Conservation (phyloP, 2,329 filamentous ascomycete species). For the Plenodomus biglobosus region DNA sequence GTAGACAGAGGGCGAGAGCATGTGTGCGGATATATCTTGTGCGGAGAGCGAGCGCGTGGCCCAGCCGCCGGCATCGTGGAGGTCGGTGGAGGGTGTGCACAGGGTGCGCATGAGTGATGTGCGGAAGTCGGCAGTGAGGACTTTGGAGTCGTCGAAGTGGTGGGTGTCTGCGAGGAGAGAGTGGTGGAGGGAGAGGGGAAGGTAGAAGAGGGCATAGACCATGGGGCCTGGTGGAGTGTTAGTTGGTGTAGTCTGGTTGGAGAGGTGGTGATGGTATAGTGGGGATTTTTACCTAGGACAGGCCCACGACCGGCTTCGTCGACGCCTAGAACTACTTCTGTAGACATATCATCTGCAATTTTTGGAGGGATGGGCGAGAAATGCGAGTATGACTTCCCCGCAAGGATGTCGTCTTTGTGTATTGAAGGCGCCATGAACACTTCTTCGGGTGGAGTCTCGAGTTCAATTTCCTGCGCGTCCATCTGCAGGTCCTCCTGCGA, state of each 20-base stretch:
- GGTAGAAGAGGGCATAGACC: slow-evolving; percentile 72
- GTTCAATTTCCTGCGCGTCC: slow-evolving; percentile 40
- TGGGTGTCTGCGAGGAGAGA: slow-evolving; percentile 75
- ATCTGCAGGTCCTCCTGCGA: slow-evolving; percentile 34
- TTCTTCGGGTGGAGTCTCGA: slow-evolving; percentile 39
- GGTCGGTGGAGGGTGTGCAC: slow-evolving; percentile 64
- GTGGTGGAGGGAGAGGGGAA: slow-evolving; percentile 65
- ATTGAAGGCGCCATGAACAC: slow-evolving; percentile 55
- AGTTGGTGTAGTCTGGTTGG: not conserved
- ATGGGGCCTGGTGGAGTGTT: slow-evolving; percentile 57
- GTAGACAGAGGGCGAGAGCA: slow-evolving; percentile 70
- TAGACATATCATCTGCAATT: slow-evolving; percentile 48
- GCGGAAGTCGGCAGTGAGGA: slow-evolving; percentile 78
- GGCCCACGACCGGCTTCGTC: slow-evolving; percentile 94
- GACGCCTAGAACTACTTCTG: slow-evolving; percentile 78
- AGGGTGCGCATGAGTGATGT: slow-evolving; percentile 70
- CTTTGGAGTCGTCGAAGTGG: slow-evolving; percentile 95
- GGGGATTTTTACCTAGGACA: slow-evolving; percentile 66
- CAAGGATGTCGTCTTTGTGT: slow-evolving; percentile 41
- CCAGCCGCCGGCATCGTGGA: slow-evolving; percentile 74
- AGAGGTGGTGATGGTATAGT: not conserved
- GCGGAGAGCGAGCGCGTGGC: slow-evolving; percentile 80
- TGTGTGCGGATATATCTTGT: slow-evolving; percentile 75
- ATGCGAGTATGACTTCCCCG: slow-evolving; percentile 52
- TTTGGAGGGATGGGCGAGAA: slow-evolving; percentile 49